phyloP scores from a whole-genome alignment of 495 filamentous ascomycete species.

The Penicillium bialowiezense region DNA sequence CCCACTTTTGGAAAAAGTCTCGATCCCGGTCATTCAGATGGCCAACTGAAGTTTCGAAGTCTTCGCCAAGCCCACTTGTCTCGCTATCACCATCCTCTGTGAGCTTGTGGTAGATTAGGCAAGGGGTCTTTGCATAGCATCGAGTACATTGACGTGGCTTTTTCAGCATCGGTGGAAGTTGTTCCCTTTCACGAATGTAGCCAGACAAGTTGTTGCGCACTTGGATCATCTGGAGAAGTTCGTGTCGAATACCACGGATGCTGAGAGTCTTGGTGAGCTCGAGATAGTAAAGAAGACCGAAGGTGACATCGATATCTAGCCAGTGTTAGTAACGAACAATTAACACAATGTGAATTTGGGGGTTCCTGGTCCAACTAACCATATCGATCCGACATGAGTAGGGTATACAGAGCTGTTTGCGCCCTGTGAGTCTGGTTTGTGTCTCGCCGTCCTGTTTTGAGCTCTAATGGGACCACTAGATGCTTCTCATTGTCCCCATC shows the following conservation, averaged over 20 bases:
- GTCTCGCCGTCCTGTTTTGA: conserved; percentile 87
- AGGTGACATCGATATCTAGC: conserved; percentile 77
- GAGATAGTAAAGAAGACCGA: conserved; percentile 91
- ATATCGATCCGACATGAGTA: conserved; percentile 91
- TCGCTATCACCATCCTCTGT: conserved; percentile 78
- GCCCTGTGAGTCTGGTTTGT: conserved; percentile 75
- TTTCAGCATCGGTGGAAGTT: conserved; percentile 82
- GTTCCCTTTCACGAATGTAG: conserved; percentile 74
- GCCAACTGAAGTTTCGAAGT: conserved; percentile 71
- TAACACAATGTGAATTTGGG: neutral
- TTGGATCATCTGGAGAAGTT: conserved; percentile 93
- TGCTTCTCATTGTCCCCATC: conserved; percentile 61
- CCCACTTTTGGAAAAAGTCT: conserved; percentile 92
- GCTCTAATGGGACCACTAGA: conserved; percentile 85
- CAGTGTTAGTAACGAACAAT: conserved; percentile 12
- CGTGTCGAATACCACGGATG: conserved; percentile 77
- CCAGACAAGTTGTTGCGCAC: conserved; percentile 87
- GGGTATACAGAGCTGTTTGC: conserved; percentile 91
- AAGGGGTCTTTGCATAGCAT: conserved; percentile 85
- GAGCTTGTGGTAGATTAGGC: conserved; percentile 94
- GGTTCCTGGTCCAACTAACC: conserved; percentile 38
- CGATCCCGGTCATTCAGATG: conserved; percentile 71
- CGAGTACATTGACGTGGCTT: conserved; percentile 70
- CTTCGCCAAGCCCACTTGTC: conserved; percentile 68
- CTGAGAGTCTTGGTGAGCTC: conserved; percentile 81